Evolutionary conservation across 192 early-diverging fungal species (phyloP).

Genomic region (Podila verticillata): DNA sequence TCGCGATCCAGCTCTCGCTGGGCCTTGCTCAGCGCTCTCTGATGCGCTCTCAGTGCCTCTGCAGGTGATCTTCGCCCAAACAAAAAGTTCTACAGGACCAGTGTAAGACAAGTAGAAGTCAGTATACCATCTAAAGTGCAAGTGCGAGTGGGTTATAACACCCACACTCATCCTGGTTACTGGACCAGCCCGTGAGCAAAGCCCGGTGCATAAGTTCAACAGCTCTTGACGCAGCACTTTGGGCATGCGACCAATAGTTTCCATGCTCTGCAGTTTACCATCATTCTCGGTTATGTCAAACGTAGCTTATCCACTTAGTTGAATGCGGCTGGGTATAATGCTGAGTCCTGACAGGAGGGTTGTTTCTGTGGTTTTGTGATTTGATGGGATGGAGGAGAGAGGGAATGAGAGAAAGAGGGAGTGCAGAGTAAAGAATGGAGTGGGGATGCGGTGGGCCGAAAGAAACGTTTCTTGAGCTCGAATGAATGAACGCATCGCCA

Average conservation of each 20-base stretch:
- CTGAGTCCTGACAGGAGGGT: too few relatives aligned
- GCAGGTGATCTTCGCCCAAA: conserved; percentile 90
- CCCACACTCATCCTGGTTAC: too few relatives aligned
- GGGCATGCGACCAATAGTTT: background rate
- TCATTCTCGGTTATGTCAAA: background rate
- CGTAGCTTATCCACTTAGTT: too few relatives aligned
- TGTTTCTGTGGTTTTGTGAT: background rate
- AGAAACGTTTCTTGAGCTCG: too few relatives aligned
- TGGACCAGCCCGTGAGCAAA: too few relatives aligned
- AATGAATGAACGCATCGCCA: background rate
- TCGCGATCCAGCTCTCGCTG: conserved; percentile 94
- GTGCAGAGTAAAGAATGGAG: background rate
- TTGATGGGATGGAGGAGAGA: background rate
- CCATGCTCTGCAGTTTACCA: background rate
- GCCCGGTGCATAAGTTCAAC: background rate
- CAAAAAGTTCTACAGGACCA: conserved; percentile 62
- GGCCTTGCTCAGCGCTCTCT: conserved; percentile 86
- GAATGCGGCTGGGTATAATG: too few relatives aligned
- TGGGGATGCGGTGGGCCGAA: background rate
- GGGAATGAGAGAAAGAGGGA: background rate
- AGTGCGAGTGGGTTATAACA: background rate
- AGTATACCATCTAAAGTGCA: too few relatives aligned
- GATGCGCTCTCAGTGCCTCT: conserved; percentile 92
- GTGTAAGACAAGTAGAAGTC: too few relatives aligned
- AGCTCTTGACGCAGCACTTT: too few relatives aligned